Evolutionary conservation across 2,329 filamentous ascomycete species (phyloP).

Genomic region (Ophidiomyces ophidiicola): DNA sequence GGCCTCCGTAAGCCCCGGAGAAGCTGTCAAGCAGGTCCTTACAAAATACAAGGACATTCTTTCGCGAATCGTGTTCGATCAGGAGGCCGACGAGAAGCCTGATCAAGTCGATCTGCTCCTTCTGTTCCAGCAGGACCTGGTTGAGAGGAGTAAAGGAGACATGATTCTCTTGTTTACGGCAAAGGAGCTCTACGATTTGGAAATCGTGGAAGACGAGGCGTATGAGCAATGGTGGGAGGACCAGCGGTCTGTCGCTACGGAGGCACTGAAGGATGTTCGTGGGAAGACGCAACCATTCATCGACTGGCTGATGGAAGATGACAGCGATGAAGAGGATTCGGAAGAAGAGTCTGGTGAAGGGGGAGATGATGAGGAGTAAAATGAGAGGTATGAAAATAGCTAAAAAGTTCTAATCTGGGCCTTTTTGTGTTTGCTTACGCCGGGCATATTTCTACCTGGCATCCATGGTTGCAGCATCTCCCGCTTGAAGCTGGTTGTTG

Average conservation of each 20-base stretch:
- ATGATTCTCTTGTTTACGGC: constrained; percentile 62
- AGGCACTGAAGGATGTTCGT: constrained; percentile 58
- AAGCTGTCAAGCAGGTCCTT: constrained; percentile 54
- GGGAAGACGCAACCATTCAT: constrained; percentile 66
- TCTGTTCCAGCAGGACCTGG: constrained; percentile 67
- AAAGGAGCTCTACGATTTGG: constrained; percentile 73
- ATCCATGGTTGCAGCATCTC: too few species aligned
- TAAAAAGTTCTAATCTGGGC: too few species aligned
- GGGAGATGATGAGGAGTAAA: constrained; percentile 21
- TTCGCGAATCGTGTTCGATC: constrained; percentile 48
- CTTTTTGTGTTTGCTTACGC: too few species aligned
- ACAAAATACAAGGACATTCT: constrained; percentile 52
- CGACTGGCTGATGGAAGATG: constrained; percentile 69
- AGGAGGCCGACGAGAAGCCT: constrained; percentile 38
- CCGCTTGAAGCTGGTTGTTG: too few species aligned
- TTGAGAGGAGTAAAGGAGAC: constrained; percentile 51
- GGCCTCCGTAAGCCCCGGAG: constrained; percentile 47
- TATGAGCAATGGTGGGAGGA: constrained; percentile 84
- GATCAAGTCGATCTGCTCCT: constrained; percentile 81
- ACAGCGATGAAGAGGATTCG: constrained; percentile 56
- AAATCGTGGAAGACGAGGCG: constrained; percentile 79
- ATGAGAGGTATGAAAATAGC: constrained; percentile 1
- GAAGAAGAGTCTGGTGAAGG: constrained; percentile 50
- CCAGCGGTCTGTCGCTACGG: constrained; percentile 52
- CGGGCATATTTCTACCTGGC: too few species aligned